A percentile compares a stretch with the other conserved stretches of the same genome.
These are phyloP conservation scores for Pilatotrama ljubarskyi DNA, from an alignment of 768 basidiomycete species.

Conservation along the genomic window DNA sequence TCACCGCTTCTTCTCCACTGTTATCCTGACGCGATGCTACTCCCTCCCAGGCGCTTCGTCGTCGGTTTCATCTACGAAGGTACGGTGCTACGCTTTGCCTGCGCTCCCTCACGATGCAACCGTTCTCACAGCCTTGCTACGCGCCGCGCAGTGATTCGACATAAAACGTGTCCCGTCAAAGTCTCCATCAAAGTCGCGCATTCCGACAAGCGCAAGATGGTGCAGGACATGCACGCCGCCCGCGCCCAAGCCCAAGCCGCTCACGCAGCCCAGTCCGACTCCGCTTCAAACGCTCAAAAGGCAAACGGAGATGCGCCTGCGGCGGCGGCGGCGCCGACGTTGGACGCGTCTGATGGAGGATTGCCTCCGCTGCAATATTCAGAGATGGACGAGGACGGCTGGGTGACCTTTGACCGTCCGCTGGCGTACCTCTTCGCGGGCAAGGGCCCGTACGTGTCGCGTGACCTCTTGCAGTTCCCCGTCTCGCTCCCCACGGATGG, in stretches of 20 bases:
- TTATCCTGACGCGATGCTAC: not conserved
- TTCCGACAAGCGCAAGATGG: conserved; percentile 72
- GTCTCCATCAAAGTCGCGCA: conserved; percentile 71
- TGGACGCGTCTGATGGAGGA: not conserved
- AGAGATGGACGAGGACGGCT: conserved; percentile 51
- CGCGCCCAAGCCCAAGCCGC: conserved; percentile 21
- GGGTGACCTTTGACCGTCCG: conserved; percentile 70
- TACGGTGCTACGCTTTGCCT: conserved; percentile 35
- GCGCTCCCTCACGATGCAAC: not conserved
- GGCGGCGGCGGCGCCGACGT: conserved; percentile 14
- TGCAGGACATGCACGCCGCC: conserved; percentile 45
- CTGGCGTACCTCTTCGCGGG: conserved; percentile 73
- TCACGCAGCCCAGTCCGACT: not conserved
- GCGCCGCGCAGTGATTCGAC: conserved; percentile 48
- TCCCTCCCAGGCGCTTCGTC: conserved; percentile 61
- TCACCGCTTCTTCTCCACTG: not conserved
- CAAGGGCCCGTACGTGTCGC: conserved; percentile 72
- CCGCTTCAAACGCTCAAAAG: too few relatives aligned
- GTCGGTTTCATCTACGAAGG: conserved; percentile 70
- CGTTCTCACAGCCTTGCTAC: not conserved
- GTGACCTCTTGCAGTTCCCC: conserved; percentile 82
- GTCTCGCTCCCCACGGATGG: conserved; percentile 81
- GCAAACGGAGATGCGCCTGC: not conserved
- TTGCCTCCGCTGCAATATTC: conserved; percentile 51
- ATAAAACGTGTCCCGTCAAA: conserved; percentile 66